Base-by-base conservation (phyloP, 2,329 filamentous ascomycete species). In the Arthrinium phaeospermum region DNA sequence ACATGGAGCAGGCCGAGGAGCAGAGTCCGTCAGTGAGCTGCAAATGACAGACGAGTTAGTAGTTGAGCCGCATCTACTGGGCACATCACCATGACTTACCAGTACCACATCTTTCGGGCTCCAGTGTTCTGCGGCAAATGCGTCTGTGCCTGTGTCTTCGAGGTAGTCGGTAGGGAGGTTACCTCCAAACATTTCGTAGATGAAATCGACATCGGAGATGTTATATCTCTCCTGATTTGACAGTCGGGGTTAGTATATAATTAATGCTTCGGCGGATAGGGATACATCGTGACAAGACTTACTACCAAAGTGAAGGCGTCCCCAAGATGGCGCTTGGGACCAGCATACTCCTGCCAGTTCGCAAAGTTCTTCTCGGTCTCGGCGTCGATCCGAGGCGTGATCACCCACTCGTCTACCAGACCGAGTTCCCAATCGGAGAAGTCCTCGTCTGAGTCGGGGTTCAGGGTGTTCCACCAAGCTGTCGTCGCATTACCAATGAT, bases 1-100 rank as follows among this genome's bases (percentile, higher is more conserved):
- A 79, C 2, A 81, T 70, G 1, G 78, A 75, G 73, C 80, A 82
- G 8, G 80, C 77, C 0, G 79, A 81, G 10, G 77, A 77, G 70
- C 79, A 82, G 67, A 73, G 71, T 61, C 79, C 80, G 71, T 82
- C 80, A 2, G 77, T 77, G 30, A 79, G 72, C 74, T 78, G 37
- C 8, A n/a, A 0, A 41, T 2, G 19, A 41, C 10, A 10, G 37
- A 41, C 3, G 16, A 61, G 4, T 41, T 41, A 13, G 37, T 41
- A 64, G 57, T 8, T 41, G 8, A 12, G 34, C 13, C 22, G 10
- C 6, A n/a, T 8, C 41, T 41, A 2, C 37, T 12, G 34, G 8
- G 4, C 22, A 41, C 0, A 3, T 3, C 8, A 5, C 19, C 19
- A 1, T 12, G 19, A 70, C 71, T 71, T 72, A 74, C 72, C 64